Evolutionary conservation across 305 asterid genomes (phyloP), one percentile per base, ranked within the genome.

Genomic region (Nicotiana rustica): DNA sequence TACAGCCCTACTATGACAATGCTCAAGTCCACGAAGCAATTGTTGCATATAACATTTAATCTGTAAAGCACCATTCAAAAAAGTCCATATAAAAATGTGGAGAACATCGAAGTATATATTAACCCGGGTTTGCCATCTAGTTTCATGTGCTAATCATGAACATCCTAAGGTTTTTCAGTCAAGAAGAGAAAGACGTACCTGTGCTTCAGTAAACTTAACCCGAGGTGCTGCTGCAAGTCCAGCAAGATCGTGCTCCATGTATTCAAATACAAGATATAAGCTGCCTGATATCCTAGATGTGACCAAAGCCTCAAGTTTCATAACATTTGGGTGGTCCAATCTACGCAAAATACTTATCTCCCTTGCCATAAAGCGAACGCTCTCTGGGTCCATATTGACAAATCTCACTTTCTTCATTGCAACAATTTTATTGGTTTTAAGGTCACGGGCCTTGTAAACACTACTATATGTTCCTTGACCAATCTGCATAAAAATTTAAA

Each of bases 391-490:
- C 98, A 95, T 93, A 55, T 92, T 92, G 4, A 92, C 92, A 67
- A 95, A 95, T 77, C 94, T 88, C 35, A 95, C 98, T 81, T 95
- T 95, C 89, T 95, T 95, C 97, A 95, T 92, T 0, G 99, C 99
- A 0, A 95, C 97, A 13, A 91, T 89, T 80, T 87, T 92, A 60
- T 92, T 86, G n/a, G 66, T 89, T 55, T 83, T 81, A 31, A 93
- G 87, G 82, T 95, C 99, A 17, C 93, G 93, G 21, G 97, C 98
- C 88, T 73, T 91, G 91, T 94, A 95, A 49, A 95, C 98, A 35
- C 94, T 95, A 67, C 98, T 95, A 47, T 93, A 95, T 13, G 98
- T 95, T 84, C 98, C 99, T 85, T 95, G 99, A 33, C 99, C 99
- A 75, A 95, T 93, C 99, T 95, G 90, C 92, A 84, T 29, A 29